Evolutionary conservation across 2,329 filamentous ascomycete species (phyloP).

Genomic region (Drechslerella dactyloides): DNA sequence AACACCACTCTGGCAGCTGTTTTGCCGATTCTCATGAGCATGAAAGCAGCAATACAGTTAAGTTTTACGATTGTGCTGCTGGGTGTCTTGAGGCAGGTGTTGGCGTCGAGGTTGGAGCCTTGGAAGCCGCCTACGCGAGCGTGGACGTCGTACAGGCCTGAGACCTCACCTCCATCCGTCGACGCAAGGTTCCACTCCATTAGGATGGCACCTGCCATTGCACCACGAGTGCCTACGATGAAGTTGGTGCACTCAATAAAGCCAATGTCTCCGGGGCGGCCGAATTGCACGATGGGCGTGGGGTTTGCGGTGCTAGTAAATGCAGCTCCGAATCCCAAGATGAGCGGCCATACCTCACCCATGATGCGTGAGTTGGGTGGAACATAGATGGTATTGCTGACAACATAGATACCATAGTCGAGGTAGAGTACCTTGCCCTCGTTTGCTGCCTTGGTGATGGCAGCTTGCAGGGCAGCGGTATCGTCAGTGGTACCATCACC

Average conservation of each 20-base stretch:
- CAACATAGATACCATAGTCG: constrained; percentile 61
- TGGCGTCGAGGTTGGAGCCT: constrained; percentile 56
- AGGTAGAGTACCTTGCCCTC: constrained; percentile 60
- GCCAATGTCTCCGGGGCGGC: constrained; percentile 62
- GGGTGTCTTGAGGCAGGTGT: constrained; percentile 61
- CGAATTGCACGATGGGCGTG: constrained; percentile 63
- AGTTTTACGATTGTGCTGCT: constrained; percentile 53
- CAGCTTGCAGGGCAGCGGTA: constrained; percentile 79
- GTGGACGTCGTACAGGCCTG: constrained; percentile 84
- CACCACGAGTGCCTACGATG: constrained; percentile 61
- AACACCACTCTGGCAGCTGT: constrained; percentile 60
- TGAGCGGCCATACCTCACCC: constrained; percentile 65
- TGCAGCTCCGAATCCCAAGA: constrained; percentile 61
- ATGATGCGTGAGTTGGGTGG: constrained; percentile 63
- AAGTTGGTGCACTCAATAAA: constrained; percentile 64
- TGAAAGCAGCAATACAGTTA: constrained; percentile 58
- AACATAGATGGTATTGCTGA: constrained; percentile 61
- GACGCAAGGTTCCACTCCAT: constrained; percentile 70
- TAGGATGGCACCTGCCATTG: constrained; percentile 70
- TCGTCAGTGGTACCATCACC: constrained; percentile 89
- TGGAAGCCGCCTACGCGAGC: constrained; percentile 82
- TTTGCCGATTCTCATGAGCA: constrained; percentile 59
- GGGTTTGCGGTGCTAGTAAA: constrained; percentile 61
- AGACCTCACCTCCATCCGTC: constrained; percentile 62
- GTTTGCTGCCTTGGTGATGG: constrained; percentile 70